Conservation (phyloP, 306 rosid species). For the Casuarina glauca region DNA sequence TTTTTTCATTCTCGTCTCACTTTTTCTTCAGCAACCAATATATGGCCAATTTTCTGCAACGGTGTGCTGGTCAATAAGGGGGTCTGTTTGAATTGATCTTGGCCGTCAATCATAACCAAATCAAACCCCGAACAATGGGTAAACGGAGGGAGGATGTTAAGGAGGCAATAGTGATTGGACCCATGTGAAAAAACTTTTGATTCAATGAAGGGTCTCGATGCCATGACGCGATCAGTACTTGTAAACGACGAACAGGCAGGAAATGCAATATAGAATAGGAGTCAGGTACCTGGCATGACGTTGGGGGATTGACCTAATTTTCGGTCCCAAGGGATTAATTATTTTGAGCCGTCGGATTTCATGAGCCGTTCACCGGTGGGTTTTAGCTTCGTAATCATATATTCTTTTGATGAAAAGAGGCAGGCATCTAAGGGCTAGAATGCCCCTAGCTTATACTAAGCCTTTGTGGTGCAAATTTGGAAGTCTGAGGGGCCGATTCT, state of each 20-base stretch:
- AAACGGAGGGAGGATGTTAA: neutral
- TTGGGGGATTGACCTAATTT: slow-evolving; percentile 21
- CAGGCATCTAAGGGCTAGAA: slow-evolving; percentile 27
- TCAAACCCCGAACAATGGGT: too few species aligned
- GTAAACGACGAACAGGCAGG: slow-evolving; percentile 4
- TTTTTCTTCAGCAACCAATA: neutral
- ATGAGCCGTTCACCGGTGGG: slow-evolving; percentile 21
- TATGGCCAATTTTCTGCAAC: neutral
- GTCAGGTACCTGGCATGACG: slow-evolving; percentile 25
- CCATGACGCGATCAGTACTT: slow-evolving; percentile 26
- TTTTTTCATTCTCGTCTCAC: too few species aligned
- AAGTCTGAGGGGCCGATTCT: slow-evolving; percentile 35
- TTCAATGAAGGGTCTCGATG: slow-evolving; percentile 16
- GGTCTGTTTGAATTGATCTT: slow-evolving; percentile 1
- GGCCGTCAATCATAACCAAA: neutral
- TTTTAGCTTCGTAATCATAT: slow-evolving; percentile 15
- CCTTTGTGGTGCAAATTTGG: slow-evolving; percentile 24
- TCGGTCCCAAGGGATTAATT: neutral
- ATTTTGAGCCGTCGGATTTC: slow-evolving; percentile 28
- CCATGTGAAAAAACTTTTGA: neutral
- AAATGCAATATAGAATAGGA: slow-evolving; percentile 21
- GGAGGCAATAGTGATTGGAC: neutral
- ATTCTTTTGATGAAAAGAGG: slow-evolving; percentile 21
- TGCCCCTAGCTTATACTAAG: slow-evolving; percentile 15
- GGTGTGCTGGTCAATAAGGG: slow-evolving; percentile 1